Evolutionary conservation across 1,284 basidiomycete genomes (phyloP), one percentile per base, ranked within the genome.

Genomic region (Ganoderma sinense): DNA sequence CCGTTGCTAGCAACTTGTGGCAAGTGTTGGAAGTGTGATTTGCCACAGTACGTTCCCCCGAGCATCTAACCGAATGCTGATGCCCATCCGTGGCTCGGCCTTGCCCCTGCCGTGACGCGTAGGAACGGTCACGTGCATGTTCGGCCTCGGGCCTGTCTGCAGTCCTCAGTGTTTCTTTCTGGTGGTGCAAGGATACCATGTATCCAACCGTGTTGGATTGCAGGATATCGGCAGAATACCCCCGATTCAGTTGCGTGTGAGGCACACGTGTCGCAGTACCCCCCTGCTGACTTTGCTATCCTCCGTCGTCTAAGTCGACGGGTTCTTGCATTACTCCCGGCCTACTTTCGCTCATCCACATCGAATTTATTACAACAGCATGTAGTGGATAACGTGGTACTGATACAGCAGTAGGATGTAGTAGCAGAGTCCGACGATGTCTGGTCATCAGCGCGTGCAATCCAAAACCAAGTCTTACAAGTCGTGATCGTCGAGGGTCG

Each of bases 51-150:
- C n/a, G 36, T 40, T 61, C 59, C 39, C 39, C 11, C n/a, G n/a
- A 13, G 5, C 23, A 18, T 40, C 59, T 29, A 7, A 39, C 39
- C 23, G 59, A 40, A 61, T 61, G 16, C 29, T 41, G 59, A 61
- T 61, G 39, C 39, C 39, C 58, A 26, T 51, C 23, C n/a, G 14
- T 56, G 53, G 53, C 53, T 29, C 53, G 53, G 53, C 53, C 29
- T 56, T 39, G 62, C 23, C 58, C 60, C 51, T 70, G 55, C 67
- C 33, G 59, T 67, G 69, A 70, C 73, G 70, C 73, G 73, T 67
- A 65, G 69, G 71, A 67, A 72, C 73, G 73, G 67, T 74, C 73
- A 74, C 73, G 73, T 74, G 73, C 73, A 56, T 23, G 26, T 29
- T 41, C 33, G n/a, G 11, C n/a, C n/a, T n/a, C n/a, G n/a, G n/a